Evolutionary conservation across 2,329 filamentous ascomycete genomes (phyloP), one percentile per base, ranked within the genome.

Genomic region (Pseudogymnoascus sp.): DNA sequence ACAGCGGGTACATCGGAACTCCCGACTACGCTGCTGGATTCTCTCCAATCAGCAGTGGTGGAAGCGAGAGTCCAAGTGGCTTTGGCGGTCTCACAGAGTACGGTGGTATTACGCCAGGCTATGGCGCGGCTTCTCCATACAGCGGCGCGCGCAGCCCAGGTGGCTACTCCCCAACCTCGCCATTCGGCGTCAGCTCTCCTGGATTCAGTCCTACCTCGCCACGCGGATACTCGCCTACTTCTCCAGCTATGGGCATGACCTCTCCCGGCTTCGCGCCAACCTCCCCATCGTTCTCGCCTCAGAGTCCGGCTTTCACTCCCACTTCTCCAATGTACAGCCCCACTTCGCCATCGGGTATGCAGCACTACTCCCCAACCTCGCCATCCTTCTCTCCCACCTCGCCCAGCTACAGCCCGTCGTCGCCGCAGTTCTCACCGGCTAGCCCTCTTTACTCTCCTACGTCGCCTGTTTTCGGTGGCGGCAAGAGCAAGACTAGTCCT

Each of bases 31-130:
- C 84, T 80, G 70, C 74, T 73, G 84, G 84, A 74, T 89, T 89
- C 82, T 95, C 90, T 36, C 90, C 90, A 60, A 91, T 95, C 71
- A 86, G 90, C 69, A 83, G 83, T 66, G 82, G 85, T 61, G 89
- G 89, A 28, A 93, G 92, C 63, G 89, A 91, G 66, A 82, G 81
- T 63, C 84, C 88, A 34, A 78, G 81, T 53, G 87, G 87, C 56
- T 91, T 90, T 71, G 82, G 81, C 64, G 76, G 79, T 62, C 81
- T 67, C 31, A 84, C 83, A 2, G 83, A 84, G 68, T 87, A 87
- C 63, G 79, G 78, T 40, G 78, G 80, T 60, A 78, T 75, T 62
- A 63, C 21, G 23, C 79, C 81, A 66, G 82, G 82, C 63, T 74
- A 77, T 25, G 78, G 79, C 63, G 65, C 83, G 68, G 81, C 81